phyloP scores from a whole-genome alignment of 2,329 filamentous ascomycete genomes.

The Neocucurbitaria cava region DNA sequence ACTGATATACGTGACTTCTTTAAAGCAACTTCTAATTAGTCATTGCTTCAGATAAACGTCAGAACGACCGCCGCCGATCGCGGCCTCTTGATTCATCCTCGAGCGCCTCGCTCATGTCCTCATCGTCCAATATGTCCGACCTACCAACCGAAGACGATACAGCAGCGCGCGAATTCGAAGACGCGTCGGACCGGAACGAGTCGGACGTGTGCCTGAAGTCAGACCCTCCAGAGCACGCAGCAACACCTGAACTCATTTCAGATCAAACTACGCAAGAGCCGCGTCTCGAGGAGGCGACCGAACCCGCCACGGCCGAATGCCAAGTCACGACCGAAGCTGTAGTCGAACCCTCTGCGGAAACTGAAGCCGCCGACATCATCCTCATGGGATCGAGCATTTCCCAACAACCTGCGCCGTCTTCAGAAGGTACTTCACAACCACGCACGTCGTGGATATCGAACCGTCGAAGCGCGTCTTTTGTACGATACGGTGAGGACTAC shows the following conservation, averaged over 20 bases:
- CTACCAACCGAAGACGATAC: conserved; percentile 41
- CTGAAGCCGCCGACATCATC: conserved; percentile 29
- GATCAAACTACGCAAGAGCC: conserved; percentile 25
- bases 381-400: conserved; percentile 38
- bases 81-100: conserved; percentile 67
- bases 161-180: conserved; percentile 28
- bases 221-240: conserved; percentile 26
- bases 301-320: conserved; percentile 18
- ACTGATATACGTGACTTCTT: neutral
- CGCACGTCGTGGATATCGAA: conserved; percentile 54
- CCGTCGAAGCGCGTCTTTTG: conserved; percentile 53
- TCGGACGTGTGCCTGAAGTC: conserved; percentile 24
- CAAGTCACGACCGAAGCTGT: conserved; percentile 26
- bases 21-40: conserved; percentile 12
- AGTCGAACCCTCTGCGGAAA: conserved; percentile 30
- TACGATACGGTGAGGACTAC: conserved; percentile 44
- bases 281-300: conserved; percentile 13
- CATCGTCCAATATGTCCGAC: conserved; percentile 47
- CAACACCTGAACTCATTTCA: conserved; percentile 29
- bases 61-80: conserved; percentile 90
- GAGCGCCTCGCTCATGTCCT: conserved; percentile 43
- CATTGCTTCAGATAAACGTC: conserved; percentile 63
- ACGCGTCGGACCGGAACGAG: conserved; percentile 21
- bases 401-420: conserved; percentile 39
- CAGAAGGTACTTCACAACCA: conserved; percentile 40